A percentile compares a stretch with the other conserved stretches of the same genome.
These are phyloP conservation scores for Curvularia lunata DNA, from an alignment of 2,329 filamentous ascomycete species.

Conservation along the genomic window DNA sequence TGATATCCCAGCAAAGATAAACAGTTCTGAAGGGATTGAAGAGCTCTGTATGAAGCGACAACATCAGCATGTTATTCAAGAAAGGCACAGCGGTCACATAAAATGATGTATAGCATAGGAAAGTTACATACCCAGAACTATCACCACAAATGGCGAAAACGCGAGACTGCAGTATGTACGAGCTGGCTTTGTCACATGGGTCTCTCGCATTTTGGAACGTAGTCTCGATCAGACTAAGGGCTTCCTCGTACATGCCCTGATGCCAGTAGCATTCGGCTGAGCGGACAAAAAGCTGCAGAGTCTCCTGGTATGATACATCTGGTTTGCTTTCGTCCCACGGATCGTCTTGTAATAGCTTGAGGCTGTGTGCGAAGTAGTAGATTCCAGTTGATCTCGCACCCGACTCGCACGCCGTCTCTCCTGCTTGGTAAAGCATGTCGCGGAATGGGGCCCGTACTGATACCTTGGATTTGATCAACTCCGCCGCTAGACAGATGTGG, in stretches of 20 bases:
- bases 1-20: conserved; percentile 69
- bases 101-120: neutral
- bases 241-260: conserved; percentile 72
- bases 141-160: conserved; percentile 79
- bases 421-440: conserved; percentile 78
- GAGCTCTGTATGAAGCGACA: conserved; percentile 57
- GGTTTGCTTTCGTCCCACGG: conserved; percentile 74
- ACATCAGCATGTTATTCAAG: neutral
- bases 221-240: conserved; percentile 70
- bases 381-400: conserved; percentile 82
- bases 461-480: conserved; percentile 74
- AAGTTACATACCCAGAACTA: conserved; percentile 52
- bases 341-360: conserved; percentile 77
- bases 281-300: conserved; percentile 71
- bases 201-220: conserved; percentile 74
- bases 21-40: conserved; percentile 71
- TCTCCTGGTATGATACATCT: conserved; percentile 87
- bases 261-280: conserved; percentile 84
- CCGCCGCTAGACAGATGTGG: conserved; percentile 79
- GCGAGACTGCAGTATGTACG: conserved; percentile 81
- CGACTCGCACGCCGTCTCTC: conserved; percentile 77
- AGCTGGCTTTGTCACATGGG: conserved; percentile 79
- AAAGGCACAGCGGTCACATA: neutral
- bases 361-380: conserved; percentile 79
- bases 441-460: conserved; percentile 69